Base-by-base conservation (phyloP, 768 basidiomycete genomes). In the Panus rudis region DNA sequence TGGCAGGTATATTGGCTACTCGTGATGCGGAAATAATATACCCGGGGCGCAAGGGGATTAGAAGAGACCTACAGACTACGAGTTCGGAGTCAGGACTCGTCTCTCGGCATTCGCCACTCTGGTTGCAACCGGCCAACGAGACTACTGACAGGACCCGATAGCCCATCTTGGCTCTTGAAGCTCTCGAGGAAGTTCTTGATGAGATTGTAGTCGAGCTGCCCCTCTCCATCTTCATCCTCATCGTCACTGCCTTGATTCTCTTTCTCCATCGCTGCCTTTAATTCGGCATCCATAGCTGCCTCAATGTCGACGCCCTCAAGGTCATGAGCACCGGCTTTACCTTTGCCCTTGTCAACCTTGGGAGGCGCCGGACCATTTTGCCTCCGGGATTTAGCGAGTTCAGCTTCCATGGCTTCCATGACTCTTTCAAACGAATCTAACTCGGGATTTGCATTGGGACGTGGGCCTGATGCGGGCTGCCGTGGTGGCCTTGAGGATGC, bases 181-280 rank as follows among this genome's bases (percentile, higher is more conserved):
- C 92, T 94, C 67, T 96, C 92, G 62, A 98, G 63, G 62, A 99
- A 92, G 62, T 96, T 94, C 65, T 91, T 94, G 69, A 98, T 94
- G 55, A 98, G 66, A 52, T 81, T 81, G 62, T 93, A 96, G 60
- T 99, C 91, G 56, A 78, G 70, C 27, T 70, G 63, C n/a, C 52
- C 58, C 20, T 63, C 67, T 10, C 67, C 67, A 2, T 65, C 69
- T n/a, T 63, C 70, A 32, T 66, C 67, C 22, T 69, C 76, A 19
- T 73, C 79, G n/a, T 79, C 78, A 11, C 73, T 78, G 6, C 70
- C 76, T 54, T 55, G 70, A 32, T 52, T 75, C 56, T 38, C 58
- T 67, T 44, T 52, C 55, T 60, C 51, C 2, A 21, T 24, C 2
- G 21, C 28, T 20, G 39, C 42, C 28, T 71, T 72, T 6, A 96